A percentile compares a stretch with the other conserved stretches of the same genome.
These are phyloP conservation scores for Davidsoniella virescens DNA, from an alignment of 2,329 filamentous ascomycete species.

Conservation along the genomic window DNA sequence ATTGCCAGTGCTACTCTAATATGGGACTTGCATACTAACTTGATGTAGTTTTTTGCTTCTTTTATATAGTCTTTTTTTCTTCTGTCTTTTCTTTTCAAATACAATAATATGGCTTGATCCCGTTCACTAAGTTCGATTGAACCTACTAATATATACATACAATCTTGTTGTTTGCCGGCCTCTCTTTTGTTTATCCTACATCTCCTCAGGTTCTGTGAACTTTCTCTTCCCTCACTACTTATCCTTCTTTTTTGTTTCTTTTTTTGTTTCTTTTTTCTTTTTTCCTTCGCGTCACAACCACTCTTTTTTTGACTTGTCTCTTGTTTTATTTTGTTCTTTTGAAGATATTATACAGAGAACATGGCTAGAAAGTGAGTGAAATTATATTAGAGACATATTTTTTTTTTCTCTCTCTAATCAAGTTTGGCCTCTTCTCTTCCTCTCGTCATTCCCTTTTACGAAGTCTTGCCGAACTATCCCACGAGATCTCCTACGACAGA, in stretches of 20 bases:
- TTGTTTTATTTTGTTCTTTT: background rate
- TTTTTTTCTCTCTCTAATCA: background rate
- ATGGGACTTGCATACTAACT: background rate
- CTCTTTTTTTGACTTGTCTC: background rate
- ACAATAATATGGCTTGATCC: too few species aligned
- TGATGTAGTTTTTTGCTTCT: background rate
- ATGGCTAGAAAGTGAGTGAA: too few species aligned
- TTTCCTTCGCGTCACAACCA: background rate
- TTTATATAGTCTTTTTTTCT: too few species aligned
- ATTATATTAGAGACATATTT: background rate
- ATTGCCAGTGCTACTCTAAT: background rate
- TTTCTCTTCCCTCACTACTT: background rate
- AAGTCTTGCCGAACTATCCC: too few species aligned
- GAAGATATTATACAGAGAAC: too few species aligned
- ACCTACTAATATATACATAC: too few species aligned
- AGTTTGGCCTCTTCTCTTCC: too few species aligned
- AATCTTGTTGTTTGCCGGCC: background rate
- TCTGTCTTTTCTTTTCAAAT: too few species aligned
- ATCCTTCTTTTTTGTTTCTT: background rate
- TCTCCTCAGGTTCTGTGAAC: background rate
- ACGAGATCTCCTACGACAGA: too few species aligned
- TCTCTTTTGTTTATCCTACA: background rate
- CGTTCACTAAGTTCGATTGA: too few species aligned
- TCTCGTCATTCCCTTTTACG: too few species aligned
- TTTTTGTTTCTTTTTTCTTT: conserved; percentile 1